These are phyloP conservation scores for Huntiella moniliformis DNA, from an alignment of 2,329 filamentous ascomycete species.

Conservation along the genomic window DNA sequence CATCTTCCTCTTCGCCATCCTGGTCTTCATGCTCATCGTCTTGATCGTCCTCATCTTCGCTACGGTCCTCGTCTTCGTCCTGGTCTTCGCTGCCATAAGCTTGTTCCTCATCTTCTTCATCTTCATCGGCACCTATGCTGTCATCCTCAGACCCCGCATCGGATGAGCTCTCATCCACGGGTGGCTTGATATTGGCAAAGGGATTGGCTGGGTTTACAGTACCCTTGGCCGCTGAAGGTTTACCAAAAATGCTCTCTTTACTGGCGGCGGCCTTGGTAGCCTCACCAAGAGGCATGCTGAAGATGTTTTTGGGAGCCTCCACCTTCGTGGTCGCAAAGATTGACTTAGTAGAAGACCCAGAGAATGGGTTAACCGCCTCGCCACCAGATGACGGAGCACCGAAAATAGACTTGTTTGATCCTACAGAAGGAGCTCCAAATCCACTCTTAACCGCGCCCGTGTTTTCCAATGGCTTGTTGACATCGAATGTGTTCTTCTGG, in stretches of 20 bases:
- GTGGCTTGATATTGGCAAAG: constrained; percentile 5
- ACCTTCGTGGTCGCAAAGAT: constrained; percentile 1
- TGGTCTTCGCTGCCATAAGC: not conserved
- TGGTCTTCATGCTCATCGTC: constrained; percentile 1
- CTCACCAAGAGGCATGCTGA: not conserved
- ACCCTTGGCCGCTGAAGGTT: constrained; percentile 10
- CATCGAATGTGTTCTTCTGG: too few relatives aligned
- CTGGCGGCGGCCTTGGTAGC: not conserved
- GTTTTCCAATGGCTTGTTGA: too few relatives aligned
- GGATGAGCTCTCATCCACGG: constrained; percentile 7
- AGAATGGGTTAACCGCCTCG: not conserved
- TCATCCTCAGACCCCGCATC: not conserved
- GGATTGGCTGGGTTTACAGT: constrained; percentile 1
- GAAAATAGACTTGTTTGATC: constrained; percentile 1
- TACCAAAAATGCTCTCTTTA: constrained; percentile 12
- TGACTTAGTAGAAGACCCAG: not conserved
- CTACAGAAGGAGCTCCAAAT: constrained; percentile 13
- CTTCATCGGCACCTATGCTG: not conserved
- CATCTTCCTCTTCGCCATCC: constrained; percentile 3
- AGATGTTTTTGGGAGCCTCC: constrained; percentile 1
- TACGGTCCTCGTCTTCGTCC: not conserved
- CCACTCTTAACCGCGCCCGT: constrained; percentile 19
- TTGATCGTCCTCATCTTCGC: not conserved
- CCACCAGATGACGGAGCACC: not conserved
- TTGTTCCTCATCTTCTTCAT: constrained; percentile 12